These are phyloP conservation scores for Ceratobasidium sp. DNA, from an alignment of 1,284 basidiomycete genomes.

Conservation along the genomic window DNA sequence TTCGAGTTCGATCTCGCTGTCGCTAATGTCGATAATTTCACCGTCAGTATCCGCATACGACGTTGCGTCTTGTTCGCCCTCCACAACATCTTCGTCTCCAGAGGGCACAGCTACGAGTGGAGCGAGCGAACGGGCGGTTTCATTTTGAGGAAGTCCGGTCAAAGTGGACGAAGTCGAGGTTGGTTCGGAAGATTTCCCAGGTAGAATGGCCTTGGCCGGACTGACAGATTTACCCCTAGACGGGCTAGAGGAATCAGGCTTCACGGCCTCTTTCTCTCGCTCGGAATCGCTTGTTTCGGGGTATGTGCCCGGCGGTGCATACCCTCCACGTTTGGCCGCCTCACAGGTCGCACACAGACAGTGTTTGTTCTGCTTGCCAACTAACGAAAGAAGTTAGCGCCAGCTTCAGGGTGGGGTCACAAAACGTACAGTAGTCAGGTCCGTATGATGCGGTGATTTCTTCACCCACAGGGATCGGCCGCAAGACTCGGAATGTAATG, in stretches of 20 bases:
- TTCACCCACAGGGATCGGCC: conserved; percentile 81
- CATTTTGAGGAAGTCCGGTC: neutral
- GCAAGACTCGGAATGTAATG: conserved; percentile 88
- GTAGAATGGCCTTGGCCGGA: neutral
- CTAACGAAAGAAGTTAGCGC: conserved; percentile 56
- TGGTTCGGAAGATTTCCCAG: neutral
- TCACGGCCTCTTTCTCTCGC: conserved; percentile 36
- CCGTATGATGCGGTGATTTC: conserved; percentile 89
- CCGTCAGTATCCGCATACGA: conserved; percentile 34
- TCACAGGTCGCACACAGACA: conserved; percentile 94
- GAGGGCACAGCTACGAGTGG: conserved; percentile 32
- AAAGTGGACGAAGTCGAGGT: conserved; percentile 13
- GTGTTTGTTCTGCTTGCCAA: conserved; percentile 85
- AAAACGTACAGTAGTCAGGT: conserved; percentile 78
- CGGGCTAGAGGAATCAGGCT: neutral
- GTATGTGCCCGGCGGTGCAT: conserved; percentile 65
- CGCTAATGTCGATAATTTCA: conserved; percentile 32
- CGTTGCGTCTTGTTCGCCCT: conserved; percentile 27
- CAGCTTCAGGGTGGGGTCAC: conserved; percentile 40
- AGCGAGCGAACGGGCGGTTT: conserved; percentile 16
- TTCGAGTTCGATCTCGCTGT: conserved; percentile 28
- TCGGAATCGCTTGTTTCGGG: conserved; percentile 42
- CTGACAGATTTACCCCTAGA: neutral
- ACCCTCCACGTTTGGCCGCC: conserved; percentile 76
- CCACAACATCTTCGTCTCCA: conserved; percentile 17